Base-by-base conservation (phyloP, 352 stramenopile species). In the Pythium sukuiense region DNA sequence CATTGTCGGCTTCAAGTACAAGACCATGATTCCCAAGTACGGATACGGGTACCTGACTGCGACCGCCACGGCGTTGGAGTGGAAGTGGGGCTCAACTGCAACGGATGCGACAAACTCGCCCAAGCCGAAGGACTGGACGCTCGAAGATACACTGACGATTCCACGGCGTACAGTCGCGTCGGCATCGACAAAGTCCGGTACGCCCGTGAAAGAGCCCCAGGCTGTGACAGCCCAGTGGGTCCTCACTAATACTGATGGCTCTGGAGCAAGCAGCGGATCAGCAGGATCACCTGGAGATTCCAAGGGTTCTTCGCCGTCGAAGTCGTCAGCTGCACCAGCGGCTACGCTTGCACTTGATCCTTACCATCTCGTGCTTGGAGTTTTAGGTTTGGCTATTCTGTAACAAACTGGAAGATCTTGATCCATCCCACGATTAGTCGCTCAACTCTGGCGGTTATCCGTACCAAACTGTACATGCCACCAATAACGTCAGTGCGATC, bases 1-100 rank as follows among this genome's bases (percentile, higher is more conserved):
- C 35, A 81, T 90, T 27, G 67, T 76, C n/a, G 80, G 70, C 6
- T 90, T 88, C 48, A 76, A 64, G 46, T 76, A 79, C 73, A 81
- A 80, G 61, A 88, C 74, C 11, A 60, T 89, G 32, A 89, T 91
- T 45, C 74, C 77, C 1, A 87, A 91, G 65, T 93, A 93, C 64
- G 85, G 85, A 11, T 93, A 79, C 61, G 85, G 85, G 7, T 91
- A 87, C 53, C 50, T 93, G 58, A 91, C 76, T 1, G 85, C 80
- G 56, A 89, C 82, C 8, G 63, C 76, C 14, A 57, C 76, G 16
- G 76, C 66, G 11, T 67, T 93, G 14, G 55, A 85, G 52, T 91
- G 82, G 82, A 72, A 81, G 29, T 91, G 80, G 80, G 82, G 82
- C 1, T 78, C 79, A 11, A 74, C 82, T 5, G 82, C 73, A 4